These are phyloP conservation scores for Galerina sulciceps DNA, from an alignment of 768 basidiomycete species.

Conservation along the genomic window DNA sequence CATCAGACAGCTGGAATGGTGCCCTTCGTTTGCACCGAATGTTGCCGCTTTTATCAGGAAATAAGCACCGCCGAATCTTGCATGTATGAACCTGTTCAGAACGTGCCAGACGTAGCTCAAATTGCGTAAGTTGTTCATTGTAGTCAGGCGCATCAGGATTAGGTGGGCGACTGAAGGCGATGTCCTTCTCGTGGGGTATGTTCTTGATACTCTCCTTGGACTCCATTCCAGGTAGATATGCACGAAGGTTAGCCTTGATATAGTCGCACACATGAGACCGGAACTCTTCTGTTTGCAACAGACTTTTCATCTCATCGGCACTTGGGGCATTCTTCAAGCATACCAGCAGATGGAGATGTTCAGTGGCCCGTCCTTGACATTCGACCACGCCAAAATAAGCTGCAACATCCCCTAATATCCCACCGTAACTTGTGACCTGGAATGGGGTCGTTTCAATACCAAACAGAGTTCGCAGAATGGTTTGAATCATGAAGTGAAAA, in stretches of 20 bases:
- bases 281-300: constrained; percentile 31
- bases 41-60: constrained; percentile 9
- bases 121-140: background rate
- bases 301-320: constrained; percentile 25
- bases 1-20: constrained; percentile 21
- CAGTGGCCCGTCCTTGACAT: constrained; percentile 38
- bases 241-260: constrained; percentile 37
- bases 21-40: constrained; percentile 36
- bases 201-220: constrained; percentile 2
- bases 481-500: constrained; percentile 37
- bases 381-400: constrained; percentile 36
- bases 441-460: constrained; percentile 23
- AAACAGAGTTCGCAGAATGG: constrained; percentile 34
- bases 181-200: constrained; percentile 27
- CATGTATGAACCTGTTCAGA: too few species aligned
- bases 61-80: too few species aligned
- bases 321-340: constrained; percentile 36
- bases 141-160: constrained; percentile 30
- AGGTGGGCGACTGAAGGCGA: constrained; percentile 36
- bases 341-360: constrained; percentile 40
- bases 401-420: constrained; percentile 11
- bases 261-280: constrained; percentile 24
- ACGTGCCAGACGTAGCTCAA: constrained; percentile 21
- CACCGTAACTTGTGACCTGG: constrained; percentile 14
- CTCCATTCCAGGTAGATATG: constrained; percentile 27